Evolutionary conservation across 768 basidiomycete genomes (phyloP), one percentile per base, ranked within the genome.

Genomic region (Trametes punicea): DNA sequence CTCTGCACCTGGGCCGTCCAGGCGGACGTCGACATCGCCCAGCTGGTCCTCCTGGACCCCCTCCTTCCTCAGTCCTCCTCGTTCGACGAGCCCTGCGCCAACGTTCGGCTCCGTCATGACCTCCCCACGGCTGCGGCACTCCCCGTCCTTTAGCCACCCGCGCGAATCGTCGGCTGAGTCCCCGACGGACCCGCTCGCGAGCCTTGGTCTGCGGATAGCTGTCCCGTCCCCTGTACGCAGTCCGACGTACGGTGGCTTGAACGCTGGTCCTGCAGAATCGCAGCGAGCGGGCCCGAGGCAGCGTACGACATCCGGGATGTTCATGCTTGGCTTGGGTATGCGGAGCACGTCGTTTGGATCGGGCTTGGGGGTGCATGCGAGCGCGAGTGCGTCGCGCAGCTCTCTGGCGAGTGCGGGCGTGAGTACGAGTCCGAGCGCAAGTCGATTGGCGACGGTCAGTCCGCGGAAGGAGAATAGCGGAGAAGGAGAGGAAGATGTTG

Each of bases 41-140:
- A 65, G 64, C 6, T 75, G 76, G 70, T 71, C 75, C 1, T 71
- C 80, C 0, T 88, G 87, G 85, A 75, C 84, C 6, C 76, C 82
- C 0, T 79, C 81, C 67, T 74, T 88, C 26, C 71, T 83, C 50
- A 59, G 41, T 1, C 63, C 73, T 1, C 64, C 77, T 1, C 73
- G 73, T 36, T 74, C 77, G 39, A 69, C 71, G 33, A 81, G 70
- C 60, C 76, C 76, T 4, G 72, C 75, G 13, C 78, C 79, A n/a
- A 88, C 85, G 27, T 90, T 90, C 64, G 87, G 88, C 11, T 73
- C 80, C 30, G 79, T 88, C 34, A 86, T 90, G 78, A 87, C 85
- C 1, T 80, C 77, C 10, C 85, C 85, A 2, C 74, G 80, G 16
- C 65, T 82, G 20, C 74, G 79, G n/a, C 83, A 79, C 46, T 71